phyloP scores from a whole-genome alignment of 1,139 yeast genomes.

The Geotrichum europaeum region DNA sequence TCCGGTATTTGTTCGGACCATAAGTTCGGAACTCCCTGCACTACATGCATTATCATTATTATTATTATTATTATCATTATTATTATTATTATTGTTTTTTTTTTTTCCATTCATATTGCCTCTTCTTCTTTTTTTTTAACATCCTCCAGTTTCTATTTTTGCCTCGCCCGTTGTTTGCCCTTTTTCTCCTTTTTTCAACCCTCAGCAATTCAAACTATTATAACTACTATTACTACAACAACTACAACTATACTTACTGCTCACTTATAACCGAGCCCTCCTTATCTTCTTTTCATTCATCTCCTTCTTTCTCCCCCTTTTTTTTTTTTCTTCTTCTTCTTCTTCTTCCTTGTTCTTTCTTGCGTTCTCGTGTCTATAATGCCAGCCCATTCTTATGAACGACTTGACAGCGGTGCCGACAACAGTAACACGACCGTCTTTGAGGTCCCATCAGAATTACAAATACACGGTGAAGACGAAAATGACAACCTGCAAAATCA shows the following conservation, averaged over 20 bases:
- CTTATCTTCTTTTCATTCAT: not conserved
- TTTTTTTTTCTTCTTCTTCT: not conserved
- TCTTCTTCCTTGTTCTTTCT: not conserved
- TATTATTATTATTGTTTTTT: not conserved
- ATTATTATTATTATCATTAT: too few species aligned
- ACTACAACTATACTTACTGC: too few species aligned
- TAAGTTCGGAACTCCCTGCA: too few species aligned
- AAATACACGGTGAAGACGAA: not conserved
- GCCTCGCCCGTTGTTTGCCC: not conserved
- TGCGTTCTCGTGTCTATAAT: not conserved
- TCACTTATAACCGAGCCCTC: not conserved
- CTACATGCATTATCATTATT: too few species aligned
- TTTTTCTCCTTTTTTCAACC: not conserved
- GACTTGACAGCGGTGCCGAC: not conserved
- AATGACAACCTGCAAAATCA: not conserved
- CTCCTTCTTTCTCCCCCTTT: not conserved
- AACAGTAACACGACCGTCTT: constrained; percentile 2
- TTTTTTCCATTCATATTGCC: not conserved
- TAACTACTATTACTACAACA: not conserved
- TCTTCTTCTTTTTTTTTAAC: not conserved
- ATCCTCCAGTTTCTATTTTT: not conserved
- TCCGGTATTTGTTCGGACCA: too few species aligned
- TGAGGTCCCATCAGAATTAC: constrained; percentile 2
- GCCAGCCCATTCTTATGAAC: not conserved
- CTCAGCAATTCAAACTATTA: not conserved